Percentiles rank a stretch among this genome's conserved stretches.
These are phyloP conservation scores for Aspergillus piperis DNA, from an alignment of 2,329 filamentous ascomycete genomes.

Conservation along the genomic window DNA sequence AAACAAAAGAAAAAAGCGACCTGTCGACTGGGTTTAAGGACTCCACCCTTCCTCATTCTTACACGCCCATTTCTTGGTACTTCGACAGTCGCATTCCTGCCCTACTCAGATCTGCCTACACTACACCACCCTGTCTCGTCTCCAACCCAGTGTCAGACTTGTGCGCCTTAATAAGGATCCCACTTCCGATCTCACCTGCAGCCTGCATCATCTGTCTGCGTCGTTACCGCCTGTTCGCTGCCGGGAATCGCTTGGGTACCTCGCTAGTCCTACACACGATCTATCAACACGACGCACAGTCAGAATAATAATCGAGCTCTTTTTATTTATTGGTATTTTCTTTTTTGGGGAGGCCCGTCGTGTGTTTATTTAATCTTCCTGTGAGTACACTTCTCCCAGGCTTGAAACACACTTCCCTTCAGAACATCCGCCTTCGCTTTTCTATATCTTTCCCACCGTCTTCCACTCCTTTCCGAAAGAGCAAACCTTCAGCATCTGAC, in stretches of 20 bases:
- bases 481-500: constrained; percentile 25
- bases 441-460: background rate
- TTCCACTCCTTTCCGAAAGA: constrained; percentile 2
- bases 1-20: constrained; percentile 18
- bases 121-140: constrained; percentile 23
- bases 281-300: constrained; percentile 21
- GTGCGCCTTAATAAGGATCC: constrained; percentile 39
- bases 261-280: constrained; percentile 21
- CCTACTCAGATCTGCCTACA: constrained; percentile 25
- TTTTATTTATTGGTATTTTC: constrained; percentile 13
- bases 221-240: constrained; percentile 28
- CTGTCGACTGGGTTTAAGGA: constrained; percentile 21
- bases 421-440: background rate
- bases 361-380: constrained; percentile 18
- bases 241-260: constrained; percentile 26
- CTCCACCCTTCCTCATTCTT: constrained; percentile 23
- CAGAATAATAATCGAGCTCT: constrained; percentile 15
- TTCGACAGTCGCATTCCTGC: constrained; percentile 31
- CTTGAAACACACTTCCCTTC: constrained; percentile 2
- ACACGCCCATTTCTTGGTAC: constrained; percentile 19
- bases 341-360: constrained; percentile 9
- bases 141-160: constrained; percentile 17
- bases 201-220: constrained; percentile 23
- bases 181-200: constrained; percentile 41
- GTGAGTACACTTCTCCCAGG: constrained; percentile 19